These are phyloP conservation scores for Fusarium humuli DNA, from an alignment of 2,329 filamentous ascomycete genomes.

Conservation along the genomic window DNA sequence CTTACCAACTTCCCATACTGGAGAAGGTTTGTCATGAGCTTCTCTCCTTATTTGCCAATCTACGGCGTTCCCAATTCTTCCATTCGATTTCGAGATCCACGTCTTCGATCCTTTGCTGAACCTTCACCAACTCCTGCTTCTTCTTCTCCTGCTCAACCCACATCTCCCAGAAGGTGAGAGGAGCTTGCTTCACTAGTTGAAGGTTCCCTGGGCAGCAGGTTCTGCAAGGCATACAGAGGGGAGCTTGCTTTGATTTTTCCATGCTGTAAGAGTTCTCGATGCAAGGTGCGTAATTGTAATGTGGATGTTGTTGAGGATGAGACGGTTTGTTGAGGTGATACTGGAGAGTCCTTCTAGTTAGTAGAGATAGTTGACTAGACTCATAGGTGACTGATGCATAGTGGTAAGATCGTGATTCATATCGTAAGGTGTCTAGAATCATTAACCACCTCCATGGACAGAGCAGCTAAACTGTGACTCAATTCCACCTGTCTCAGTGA, in stretches of 20 bases:
- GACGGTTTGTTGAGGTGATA: background rate
- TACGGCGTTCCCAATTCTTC: background rate
- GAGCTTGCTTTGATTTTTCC: background rate
- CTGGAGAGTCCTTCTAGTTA: background rate
- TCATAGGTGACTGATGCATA: background rate
- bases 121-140: background rate
- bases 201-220: background rate
- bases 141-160: background rate
- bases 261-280: background rate
- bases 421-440: background rate
- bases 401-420: background rate
- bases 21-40: background rate
- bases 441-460: background rate
- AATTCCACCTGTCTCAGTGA: no score
- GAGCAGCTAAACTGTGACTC: background rate
- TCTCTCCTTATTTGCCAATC: background rate
- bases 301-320: background rate
- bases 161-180: background rate
- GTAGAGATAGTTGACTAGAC: accelerated
- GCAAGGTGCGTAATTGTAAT: background rate
- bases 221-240: background rate
- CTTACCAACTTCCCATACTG: background rate
- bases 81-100: background rate
- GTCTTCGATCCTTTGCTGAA: background rate
- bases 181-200: accelerated